Base-by-base conservation (phyloP, 164 flowering plant genomes). In the Malania oleifera region DNA sequence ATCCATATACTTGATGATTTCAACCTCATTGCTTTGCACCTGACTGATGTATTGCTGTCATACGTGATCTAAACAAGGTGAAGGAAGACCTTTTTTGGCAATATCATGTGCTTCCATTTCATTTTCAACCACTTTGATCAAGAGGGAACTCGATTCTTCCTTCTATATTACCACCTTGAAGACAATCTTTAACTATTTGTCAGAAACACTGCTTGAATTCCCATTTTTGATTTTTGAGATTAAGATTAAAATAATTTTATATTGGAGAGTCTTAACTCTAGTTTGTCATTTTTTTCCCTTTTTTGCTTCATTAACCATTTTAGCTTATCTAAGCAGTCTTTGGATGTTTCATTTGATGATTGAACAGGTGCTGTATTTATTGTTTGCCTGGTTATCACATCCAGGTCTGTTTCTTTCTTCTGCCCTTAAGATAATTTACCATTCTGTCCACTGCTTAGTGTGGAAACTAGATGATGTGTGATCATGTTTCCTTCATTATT, bases 281-380 rank as follows among this genome's bases (percentile, higher is more conserved):
- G n/a, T n/a, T n/a, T n/a, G n/a, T n/a, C n/a, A n/a, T n/a, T n/a
- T n/a, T n/a, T n/a, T n/a, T n/a, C n/a, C n/a, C n/a, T n/a, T n/a
- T n/a, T n/a, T n/a, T n/a, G n/a, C n/a, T n/a, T n/a, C n/a, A n/a
- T n/a, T n/a, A n/a, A n/a, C n/a, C n/a, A n/a, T n/a, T n/a, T n/a
- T n/a, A n/a, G n/a, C 29, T 24, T 2, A 2, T 50, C 1, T 17
- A 27, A 4, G 28, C 29, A 50, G 53, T 17, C 4, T 50, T 23
- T 24, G 53, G 53, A 50, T 8, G 22, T 31, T 50, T 43, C 62
- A 17, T 67, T 54, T 69, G 22, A 37, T 71, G 56, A 34, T 64
- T 56, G 35, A 10, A 55, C 91, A 95, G 99, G 91, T 68, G 95
- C 97, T 14, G 95, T 91, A 17, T 91, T 95, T 72, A 25, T 95